phyloP scores from a whole-genome alignment of 805 yeast genomes.

The Saturnispora quitensis region DNA sequence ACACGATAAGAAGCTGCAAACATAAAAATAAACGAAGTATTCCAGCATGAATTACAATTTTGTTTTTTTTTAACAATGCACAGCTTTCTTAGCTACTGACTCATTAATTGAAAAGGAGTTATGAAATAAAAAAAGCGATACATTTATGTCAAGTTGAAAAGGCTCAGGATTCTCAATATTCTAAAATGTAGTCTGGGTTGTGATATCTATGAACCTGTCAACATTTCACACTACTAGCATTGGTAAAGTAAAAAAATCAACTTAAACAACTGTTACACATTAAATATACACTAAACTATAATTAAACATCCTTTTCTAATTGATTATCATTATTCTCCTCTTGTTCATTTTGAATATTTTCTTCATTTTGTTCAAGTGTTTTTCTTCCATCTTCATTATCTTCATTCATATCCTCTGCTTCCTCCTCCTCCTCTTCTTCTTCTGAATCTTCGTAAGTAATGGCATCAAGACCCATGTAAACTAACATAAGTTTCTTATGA shows the following conservation, averaged over 20 bases:
- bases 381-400: neutral
- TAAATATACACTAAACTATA: neutral
- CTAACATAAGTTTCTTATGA: slow-evolving; percentile 28
- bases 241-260: neutral
- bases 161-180: no score
- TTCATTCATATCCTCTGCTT: neutral
- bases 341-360: neutral
- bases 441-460: slow-evolving; percentile 27
- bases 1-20: no score
- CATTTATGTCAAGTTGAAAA: no score
- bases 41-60: no score
- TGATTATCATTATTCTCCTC: neutral
- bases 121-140: no score
- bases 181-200: no score
- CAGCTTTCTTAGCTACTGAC: no score
- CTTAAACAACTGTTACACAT: neutral
- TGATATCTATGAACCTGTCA: neutral
- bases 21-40: no score
- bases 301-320: neutral
- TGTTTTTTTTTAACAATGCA: no score
- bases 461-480: slow-evolving; percentile 30
- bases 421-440: slow-evolving; percentile 12
- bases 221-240: neutral
- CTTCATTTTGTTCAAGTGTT: neutral
- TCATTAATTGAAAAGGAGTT: no score